phyloP scores from a whole-genome alignment of 371 early-diverging fungal species.

The Apophysomyces ossiformis region DNA sequence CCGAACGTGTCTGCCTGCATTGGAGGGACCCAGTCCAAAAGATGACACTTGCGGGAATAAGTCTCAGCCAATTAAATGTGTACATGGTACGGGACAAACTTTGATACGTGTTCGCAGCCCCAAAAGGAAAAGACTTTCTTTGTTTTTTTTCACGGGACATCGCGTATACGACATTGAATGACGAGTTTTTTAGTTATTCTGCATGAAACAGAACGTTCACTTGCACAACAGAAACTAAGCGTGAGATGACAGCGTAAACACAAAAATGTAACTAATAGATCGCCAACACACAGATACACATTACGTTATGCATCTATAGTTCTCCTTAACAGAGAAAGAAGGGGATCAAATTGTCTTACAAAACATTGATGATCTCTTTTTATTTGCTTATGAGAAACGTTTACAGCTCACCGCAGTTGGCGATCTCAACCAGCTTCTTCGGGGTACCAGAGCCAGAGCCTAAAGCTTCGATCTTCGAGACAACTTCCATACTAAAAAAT shows the following conservation, averaged over 20 bases:
- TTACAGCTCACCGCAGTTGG: conserved; percentile 72
- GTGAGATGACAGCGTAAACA: too few relatives aligned
- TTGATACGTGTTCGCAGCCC: background rate
- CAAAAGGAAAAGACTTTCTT: too few relatives aligned
- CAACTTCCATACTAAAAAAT: conserved; percentile 61
- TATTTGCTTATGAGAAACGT: conserved; percentile 7
- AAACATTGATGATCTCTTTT: background rate
- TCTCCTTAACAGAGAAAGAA: too few relatives aligned
- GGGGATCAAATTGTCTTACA: background rate
- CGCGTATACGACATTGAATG: too few relatives aligned
- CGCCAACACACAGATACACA: too few relatives aligned
- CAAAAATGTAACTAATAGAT: too few relatives aligned
- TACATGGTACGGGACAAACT: background rate
- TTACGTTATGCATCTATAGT: too few relatives aligned
- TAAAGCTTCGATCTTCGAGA: conserved; percentile 72
- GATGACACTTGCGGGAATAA: background rate
- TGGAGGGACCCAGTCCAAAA: background rate
- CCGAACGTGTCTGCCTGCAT: background rate
- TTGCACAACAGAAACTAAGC: too few relatives aligned
- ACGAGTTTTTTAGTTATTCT: too few relatives aligned
- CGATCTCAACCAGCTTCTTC: conserved; percentile 59
- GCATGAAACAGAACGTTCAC: too few relatives aligned
- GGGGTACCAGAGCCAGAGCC: conserved; percentile 69
- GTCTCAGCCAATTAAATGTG: background rate
- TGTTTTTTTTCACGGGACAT: too few relatives aligned